These are phyloP conservation scores for Boletales sp. DNA, from an alignment of 768 basidiomycete species.

Conservation along the genomic window DNA sequence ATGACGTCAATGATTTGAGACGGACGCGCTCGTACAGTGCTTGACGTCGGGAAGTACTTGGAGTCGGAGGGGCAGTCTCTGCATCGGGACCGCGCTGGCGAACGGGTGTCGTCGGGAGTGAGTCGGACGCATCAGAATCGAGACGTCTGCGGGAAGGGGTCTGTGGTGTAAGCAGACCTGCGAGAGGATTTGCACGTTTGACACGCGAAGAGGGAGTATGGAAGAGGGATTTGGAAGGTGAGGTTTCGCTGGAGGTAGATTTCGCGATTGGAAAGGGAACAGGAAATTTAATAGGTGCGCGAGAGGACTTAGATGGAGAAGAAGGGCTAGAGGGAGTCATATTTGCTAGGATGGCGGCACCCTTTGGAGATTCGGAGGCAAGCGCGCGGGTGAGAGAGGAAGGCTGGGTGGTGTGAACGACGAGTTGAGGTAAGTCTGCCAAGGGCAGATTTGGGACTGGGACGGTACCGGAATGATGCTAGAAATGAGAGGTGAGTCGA, in stretches of 20 bases:
- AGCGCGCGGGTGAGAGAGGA: slow-evolving; percentile 69
- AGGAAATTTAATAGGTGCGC: slow-evolving; percentile 10
- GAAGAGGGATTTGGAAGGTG: slow-evolving; percentile 57
- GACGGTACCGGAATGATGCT: slow-evolving; percentile 49
- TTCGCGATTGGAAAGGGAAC: slow-evolving; percentile 49
- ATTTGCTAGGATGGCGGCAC: slow-evolving; percentile 29
- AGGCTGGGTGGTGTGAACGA: slow-evolving; percentile 43
- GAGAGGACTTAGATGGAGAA: slow-evolving; percentile 37
- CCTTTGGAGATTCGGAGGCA: slow-evolving; percentile 73
- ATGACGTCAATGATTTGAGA: slow-evolving; percentile 62
- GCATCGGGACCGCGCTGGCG: slow-evolving; percentile 57
- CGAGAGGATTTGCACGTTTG: slow-evolving; percentile 30
- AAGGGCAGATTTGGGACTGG: slow-evolving; percentile 58
- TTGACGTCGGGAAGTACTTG: slow-evolving; percentile 69
- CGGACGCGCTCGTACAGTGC: slow-evolving; percentile 81
- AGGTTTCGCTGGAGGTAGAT: slow-evolving; percentile 29
- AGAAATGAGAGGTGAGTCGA: slow-evolving; percentile 9
- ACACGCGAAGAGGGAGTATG: slow-evolving; percentile 54
- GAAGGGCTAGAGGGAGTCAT: slow-evolving; percentile 29
- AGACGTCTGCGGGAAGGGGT: slow-evolving; percentile 44
- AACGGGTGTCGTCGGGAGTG: slow-evolving; percentile 63
- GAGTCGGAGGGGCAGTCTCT: slow-evolving; percentile 60
- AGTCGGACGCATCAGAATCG: slow-evolving; percentile 34
- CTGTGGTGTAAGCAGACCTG: slow-evolving; percentile 35
- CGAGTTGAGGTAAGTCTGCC: slow-evolving; percentile 62